Evolutionary conservation across 345 rosid species (phyloP), one percentile per base, ranked within the genome.

Genomic region (Gossypium longicalyx): DNA sequence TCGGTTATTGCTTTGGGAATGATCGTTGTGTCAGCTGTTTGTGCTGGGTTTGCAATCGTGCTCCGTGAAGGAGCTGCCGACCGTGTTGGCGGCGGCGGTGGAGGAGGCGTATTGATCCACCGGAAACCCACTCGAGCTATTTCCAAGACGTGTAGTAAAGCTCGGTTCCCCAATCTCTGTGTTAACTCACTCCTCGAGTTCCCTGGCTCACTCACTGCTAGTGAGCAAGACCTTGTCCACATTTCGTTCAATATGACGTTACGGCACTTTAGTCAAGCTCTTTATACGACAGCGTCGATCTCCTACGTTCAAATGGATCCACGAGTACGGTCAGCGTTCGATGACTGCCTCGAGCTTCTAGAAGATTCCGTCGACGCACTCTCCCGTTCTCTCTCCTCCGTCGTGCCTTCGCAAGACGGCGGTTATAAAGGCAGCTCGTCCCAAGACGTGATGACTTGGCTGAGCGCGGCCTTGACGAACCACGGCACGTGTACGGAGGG

Each of bases 401-500:
- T 92, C 70, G 44, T 72, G 9, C 79, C 87, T 9, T 22, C 79
- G 16, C 44, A 67, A 12, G 72, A 38, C 3, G 78, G 73, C 1
- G 59, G 44, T 1, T 49, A 12, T 3, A 34, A 75, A 41, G 25
- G 76, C 9, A 87, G 82, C 9, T 77, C 84, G 12, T 49, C 74
- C 1, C 76, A 89, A 29, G 99, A 96, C 82, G 99, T 96, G 44
- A 38, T 80, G 81, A 96, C 97, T 71, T 96, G 99, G 99, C 92
- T 96, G 23, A 96, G 99, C 86, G 79, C 97, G 1, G 93, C 99
- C 62, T 60, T 96, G 71, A 96, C 98, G 1, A 96, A 96, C 71
- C 97, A 93, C 9, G 99, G 93, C 87, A 96, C 99, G 59, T 96
- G 99, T 48, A 49, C 84, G 17, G 99, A 96, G 45, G 99, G 99